Conservation (phyloP, 108 stramenopile genomes). For the Pseudonitzschia delicatissima region DNA sequence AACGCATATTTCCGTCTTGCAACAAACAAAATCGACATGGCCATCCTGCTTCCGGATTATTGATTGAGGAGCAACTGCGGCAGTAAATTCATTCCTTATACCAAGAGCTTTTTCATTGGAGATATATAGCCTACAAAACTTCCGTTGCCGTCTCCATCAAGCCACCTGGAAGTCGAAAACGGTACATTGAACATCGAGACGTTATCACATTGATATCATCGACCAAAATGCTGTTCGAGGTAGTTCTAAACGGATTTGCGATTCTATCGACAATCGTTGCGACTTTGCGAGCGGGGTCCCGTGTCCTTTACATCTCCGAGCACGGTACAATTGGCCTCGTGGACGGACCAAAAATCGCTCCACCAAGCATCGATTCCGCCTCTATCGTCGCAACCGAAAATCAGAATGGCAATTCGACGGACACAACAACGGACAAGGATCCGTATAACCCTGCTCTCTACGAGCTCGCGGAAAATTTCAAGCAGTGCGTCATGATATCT, state of each 20-base stretch:
- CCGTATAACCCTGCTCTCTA: constrained; percentile 50
- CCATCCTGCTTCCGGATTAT: too few species aligned
- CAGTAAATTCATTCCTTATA: too few species aligned
- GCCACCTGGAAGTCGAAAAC: too few species aligned
- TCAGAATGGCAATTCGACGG: background rate
- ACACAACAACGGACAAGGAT: background rate
- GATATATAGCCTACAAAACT: too few species aligned
- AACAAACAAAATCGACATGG: too few species aligned
- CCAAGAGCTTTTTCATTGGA: too few species aligned
- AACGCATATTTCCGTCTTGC: too few species aligned
- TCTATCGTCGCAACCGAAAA: background rate
- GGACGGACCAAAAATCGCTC: constrained; percentile 63
- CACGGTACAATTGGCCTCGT: constrained; percentile 65
- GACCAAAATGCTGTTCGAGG: too few species aligned
- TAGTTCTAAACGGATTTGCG: constrained; percentile 21
- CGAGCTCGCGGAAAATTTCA: constrained; percentile 61
- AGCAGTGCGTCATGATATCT: constrained; percentile 50
- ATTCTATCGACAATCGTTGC: constrained; percentile 45
- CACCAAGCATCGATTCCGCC: background rate
- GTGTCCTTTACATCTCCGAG: constrained; percentile 39
- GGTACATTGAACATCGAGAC: too few species aligned
- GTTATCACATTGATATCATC: too few species aligned
- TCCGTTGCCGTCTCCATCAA: too few species aligned
- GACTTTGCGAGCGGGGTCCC: constrained; percentile 69
- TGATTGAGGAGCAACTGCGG: too few species aligned